Evolutionary conservation across 2,329 filamentous ascomycete genomes (phyloP).

Genomic region (Mollisiaceae sp.): DNA sequence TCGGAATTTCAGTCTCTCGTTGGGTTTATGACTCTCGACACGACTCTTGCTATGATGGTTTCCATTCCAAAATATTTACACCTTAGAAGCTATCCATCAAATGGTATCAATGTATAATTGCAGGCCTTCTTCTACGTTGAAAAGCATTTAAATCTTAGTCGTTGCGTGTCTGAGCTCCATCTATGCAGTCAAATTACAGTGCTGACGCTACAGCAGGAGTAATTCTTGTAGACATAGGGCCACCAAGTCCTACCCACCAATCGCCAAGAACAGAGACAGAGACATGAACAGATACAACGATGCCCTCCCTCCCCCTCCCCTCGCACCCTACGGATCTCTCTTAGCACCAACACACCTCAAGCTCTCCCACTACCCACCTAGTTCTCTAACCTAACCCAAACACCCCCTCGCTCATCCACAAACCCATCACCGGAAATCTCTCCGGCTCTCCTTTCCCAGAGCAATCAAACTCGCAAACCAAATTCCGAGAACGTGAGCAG

Average conservation of each 20-base stretch:
- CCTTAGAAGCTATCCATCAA: neutral
- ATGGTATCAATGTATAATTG: too few relatives aligned
- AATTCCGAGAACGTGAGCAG: conserved; percentile 66
- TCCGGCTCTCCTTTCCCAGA: conserved; percentile 67
- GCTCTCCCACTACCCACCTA: conserved; percentile 53
- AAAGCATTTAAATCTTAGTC: too few relatives aligned
- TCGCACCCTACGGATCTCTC: conserved; percentile 45
- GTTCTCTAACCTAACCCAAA: conserved; percentile 46
- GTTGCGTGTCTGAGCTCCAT: too few relatives aligned
- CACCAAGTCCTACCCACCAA: too few relatives aligned
- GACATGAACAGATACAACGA: neutral
- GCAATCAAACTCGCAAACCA: conserved; percentile 70
- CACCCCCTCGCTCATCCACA: conserved; percentile 42
- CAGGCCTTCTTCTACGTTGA: too few relatives aligned
- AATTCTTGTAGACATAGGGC: too few relatives aligned
- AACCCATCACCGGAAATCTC: conserved; percentile 17
- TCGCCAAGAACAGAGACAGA: too few relatives aligned
- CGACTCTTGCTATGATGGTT: neutral
- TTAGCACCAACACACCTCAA: conserved; percentile 50
- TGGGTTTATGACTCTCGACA: neutral
- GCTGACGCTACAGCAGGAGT: too few relatives aligned
- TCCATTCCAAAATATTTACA: neutral
- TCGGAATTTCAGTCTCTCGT: neutral
- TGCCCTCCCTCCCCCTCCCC: conserved; percentile 2
- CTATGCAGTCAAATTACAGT: too few relatives aligned